Evolutionary conservation across 2,329 filamentous ascomycete species (phyloP), one percentile per base, ranked within the genome.

Genomic region (Aspergillus versicolor): DNA sequence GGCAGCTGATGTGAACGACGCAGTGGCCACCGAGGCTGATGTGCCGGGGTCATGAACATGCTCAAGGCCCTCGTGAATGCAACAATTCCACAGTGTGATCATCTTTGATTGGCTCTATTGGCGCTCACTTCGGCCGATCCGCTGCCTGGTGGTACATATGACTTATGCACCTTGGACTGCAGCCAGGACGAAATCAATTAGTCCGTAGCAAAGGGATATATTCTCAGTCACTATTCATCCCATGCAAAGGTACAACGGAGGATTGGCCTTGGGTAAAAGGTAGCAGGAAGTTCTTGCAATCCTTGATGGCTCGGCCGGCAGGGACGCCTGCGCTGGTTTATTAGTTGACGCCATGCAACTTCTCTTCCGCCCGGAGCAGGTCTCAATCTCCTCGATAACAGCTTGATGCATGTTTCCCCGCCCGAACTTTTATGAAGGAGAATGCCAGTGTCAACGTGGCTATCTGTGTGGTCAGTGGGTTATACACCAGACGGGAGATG

Each of bases 21-120:
- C 52, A 44, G 42, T 37, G 42, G 40, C 52, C 21, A 40, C 50
- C 19, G 62, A 30, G 27, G 9, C 27, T 30, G 27, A 57, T 43
- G 41, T 13, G 13, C 54, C 54, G 38, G 50, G 46, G 34, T 62
- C 62, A 30, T 66, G 63, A 66, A 48, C 43, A 57, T 59, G 38
- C 27, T 24, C 38, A 46, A 19, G 15, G 21, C 47, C 45, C 7
- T n/a, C 43, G 8, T 17, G 19, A 19, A 13, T 17, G 27, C 41
- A 42, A 22, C n/a, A 34, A 22, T 41, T 37, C 9, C 38, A 34
- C 22, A 13, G 45, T 21, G 48, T 13, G 51, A 52, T 46, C n/a
- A 6, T 42, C 21, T 41, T 32, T 52, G 21, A 56, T 56, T 56
- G 59, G 50, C 41, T 47, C 42, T 51, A 13, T 30, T 52, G 30